Evolutionary conservation across 2,329 filamentous ascomycete genomes (phyloP).

Genomic region (Mycogone perniciosa): DNA sequence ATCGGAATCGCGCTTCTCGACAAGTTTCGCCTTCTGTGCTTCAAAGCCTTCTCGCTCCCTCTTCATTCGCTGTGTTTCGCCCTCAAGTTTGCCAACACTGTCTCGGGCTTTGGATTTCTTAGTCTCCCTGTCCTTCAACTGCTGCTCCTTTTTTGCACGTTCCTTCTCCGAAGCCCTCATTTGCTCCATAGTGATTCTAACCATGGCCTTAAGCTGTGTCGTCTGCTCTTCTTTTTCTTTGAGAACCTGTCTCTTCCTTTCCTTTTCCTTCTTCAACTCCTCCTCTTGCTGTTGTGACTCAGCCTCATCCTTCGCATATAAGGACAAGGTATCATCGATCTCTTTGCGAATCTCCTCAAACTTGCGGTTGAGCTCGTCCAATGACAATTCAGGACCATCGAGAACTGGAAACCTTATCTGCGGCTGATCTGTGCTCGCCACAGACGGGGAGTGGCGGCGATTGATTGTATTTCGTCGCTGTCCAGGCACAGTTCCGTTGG

Average conservation of each 20-base stretch:
- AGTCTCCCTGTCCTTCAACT: constrained; percentile 60
- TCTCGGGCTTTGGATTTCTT: constrained; percentile 65
- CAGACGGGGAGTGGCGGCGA: constrained; percentile 69
- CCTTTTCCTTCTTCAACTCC: constrained; percentile 69
- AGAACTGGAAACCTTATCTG: constrained; percentile 37
- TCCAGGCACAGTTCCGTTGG: constrained; percentile 38
- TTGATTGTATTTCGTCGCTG: constrained; percentile 53
- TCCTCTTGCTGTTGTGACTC: constrained; percentile 61
- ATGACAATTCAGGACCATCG: constrained; percentile 56
- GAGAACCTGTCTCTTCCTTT: constrained; percentile 67
- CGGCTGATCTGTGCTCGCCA: constrained; percentile 48
- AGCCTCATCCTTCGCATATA: constrained; percentile 65
- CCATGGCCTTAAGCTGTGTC: constrained; percentile 72
- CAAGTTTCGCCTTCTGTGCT: constrained; percentile 45
- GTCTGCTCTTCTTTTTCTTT: constrained; percentile 91
- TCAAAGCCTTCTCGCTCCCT: constrained; percentile 49
- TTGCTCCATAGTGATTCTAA: constrained; percentile 70
- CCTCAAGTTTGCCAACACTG: constrained; percentile 62
- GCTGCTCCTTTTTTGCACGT: constrained; percentile 69
- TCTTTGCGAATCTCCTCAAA: constrained; percentile 77
- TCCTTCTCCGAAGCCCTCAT: constrained; percentile 77
- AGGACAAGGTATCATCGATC: constrained; percentile 68
- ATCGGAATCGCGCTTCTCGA: constrained; percentile 46
- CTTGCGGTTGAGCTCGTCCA: constrained; percentile 73
- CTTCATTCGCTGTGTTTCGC: constrained; percentile 54